Evolutionary conservation across 495 filamentous ascomycete genomes (phyloP), one percentile per base, ranked within the genome.

Genomic region (Hypoxylon fragiforme): DNA sequence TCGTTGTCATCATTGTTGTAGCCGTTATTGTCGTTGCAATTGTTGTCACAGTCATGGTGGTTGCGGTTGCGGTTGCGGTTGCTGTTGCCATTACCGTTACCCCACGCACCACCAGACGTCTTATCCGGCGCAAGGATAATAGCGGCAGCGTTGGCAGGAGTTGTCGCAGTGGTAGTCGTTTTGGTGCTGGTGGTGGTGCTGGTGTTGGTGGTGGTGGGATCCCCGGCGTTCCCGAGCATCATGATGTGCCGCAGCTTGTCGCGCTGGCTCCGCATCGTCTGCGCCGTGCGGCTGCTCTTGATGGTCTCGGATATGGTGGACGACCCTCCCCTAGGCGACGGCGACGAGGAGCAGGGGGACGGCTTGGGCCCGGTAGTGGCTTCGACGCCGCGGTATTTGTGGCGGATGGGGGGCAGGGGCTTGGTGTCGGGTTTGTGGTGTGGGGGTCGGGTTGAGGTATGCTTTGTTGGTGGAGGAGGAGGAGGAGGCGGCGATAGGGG

Each of bases 221-320:
- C 34, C n/a, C 21, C 9, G 26, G 60, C 56, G 14, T 28, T 24
- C 0, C 60, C 54, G n/a, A 67, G 44, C 13, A 62, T n/a, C n/a
- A n/a, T n/a, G n/a, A n/a, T 32, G 4, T 42, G 40, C 0, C 37
- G 32, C 1, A 62, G 24, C 26, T 62, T 62, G 36, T 54, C 46
- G 21, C 55, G 50, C 18, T 56, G 62, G 16, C 65, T 65, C 26
- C 49, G 45, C 20, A 61, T 50, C 8, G 54, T 64, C 35, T 42
- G 43, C 7, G 31, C 50, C 15, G 56, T 59, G 24, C 47, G 15
- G 11, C 28, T 59, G 26, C 44, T 54, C 22, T 30, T 43, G 21
- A 40, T 57, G 18, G 54, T 45, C 31, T 54, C 34, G 5, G 54
- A 32, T 26, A 51, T 20, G 8, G n/a, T n/a, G n/a, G n/a, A n/a